Conservation (phyloP, 179 eudicot genomes). For the Amaranthus tricolor region DNA sequence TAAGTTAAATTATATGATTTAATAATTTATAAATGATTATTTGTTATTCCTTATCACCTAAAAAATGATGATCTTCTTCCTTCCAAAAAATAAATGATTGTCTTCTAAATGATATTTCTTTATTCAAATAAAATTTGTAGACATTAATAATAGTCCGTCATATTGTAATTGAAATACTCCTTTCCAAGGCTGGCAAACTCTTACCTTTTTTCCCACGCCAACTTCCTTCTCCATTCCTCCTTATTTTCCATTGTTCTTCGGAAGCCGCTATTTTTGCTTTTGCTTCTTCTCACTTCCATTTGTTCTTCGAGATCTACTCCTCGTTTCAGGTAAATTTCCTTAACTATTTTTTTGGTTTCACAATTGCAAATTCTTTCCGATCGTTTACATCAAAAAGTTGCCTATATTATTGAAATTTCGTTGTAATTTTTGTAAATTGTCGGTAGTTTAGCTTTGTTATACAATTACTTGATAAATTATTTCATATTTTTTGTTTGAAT, state of each 20-base stretch:
- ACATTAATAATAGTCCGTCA: too few relatives aligned
- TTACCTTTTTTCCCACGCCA: not conserved
- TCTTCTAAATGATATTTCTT: too few relatives aligned
- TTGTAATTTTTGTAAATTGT: not conserved
- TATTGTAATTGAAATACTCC: too few relatives aligned
- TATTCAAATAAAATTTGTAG: too few relatives aligned
- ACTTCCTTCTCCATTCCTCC: not conserved
- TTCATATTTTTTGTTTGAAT: not conserved
- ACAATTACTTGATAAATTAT: not conserved
- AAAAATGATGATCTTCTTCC: too few relatives aligned
- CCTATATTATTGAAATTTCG: not conserved
- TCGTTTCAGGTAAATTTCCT: not conserved
- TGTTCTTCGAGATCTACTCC: slow-evolving; percentile 15
- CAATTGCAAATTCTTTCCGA: not conserved
- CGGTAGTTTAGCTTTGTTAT: not conserved
- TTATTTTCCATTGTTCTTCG: not conserved
- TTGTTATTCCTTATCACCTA: too few relatives aligned
- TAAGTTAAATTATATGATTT: too few relatives aligned
- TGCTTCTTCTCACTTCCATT: slow-evolving; percentile 7
- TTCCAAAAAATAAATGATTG: too few relatives aligned
- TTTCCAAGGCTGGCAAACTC: not conserved
- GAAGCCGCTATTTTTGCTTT: slow-evolving; percentile 22
- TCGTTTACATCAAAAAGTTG: not conserved
- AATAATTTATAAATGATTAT: too few relatives aligned
- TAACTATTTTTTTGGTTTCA: too few relatives aligned